A percentile compares a stretch with the other conserved stretches of the same genome.
phyloP scores from a whole-genome alignment of 176 grass and related monocot species.

The Thinopyrum elongatum region DNA sequence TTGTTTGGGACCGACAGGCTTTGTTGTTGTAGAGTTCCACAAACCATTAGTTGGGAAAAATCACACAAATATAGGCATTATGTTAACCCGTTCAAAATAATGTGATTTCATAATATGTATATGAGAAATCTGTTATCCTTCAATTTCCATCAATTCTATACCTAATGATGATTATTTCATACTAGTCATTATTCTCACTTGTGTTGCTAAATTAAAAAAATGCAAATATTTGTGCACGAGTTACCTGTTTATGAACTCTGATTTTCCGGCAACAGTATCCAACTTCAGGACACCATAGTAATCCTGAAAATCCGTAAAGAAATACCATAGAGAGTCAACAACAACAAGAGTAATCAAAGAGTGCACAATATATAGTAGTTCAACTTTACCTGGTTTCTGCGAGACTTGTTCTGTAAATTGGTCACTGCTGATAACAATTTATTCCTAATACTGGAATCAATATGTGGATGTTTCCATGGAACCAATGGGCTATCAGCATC shows the following conservation, averaged over 20 bases:
- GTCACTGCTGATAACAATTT: slow-evolving; percentile 56
- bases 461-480: slow-evolving; percentile 82
- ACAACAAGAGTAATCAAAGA: background rate
- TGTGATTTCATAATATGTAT: background rate
- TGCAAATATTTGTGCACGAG: slow-evolving; percentile 5
- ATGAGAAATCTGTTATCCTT: background rate
- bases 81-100: background rate
- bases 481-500: slow-evolving; percentile 67
- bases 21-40: background rate
- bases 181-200: slow-evolving; percentile 6
- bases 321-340: slow-evolving; percentile 13
- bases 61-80: background rate
- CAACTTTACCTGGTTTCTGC: slow-evolving; percentile 62
- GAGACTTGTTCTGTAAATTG: slow-evolving; percentile 54
- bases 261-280: slow-evolving; percentile 63
- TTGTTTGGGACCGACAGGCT: too few species aligned
- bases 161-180: background rate
- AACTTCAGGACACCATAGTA: slow-evolving; percentile 66
- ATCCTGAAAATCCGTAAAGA: slow-evolving; percentile 60
- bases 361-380: background rate
- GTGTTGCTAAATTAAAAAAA: background rate
- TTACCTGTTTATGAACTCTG: slow-evolving; percentile 95
- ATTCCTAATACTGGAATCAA: slow-evolving; percentile 47
- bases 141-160: background rate
- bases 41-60: background rate